Conservation (phyloP, 768 basidiomycete genomes). For the Suillus lakei region DNA sequence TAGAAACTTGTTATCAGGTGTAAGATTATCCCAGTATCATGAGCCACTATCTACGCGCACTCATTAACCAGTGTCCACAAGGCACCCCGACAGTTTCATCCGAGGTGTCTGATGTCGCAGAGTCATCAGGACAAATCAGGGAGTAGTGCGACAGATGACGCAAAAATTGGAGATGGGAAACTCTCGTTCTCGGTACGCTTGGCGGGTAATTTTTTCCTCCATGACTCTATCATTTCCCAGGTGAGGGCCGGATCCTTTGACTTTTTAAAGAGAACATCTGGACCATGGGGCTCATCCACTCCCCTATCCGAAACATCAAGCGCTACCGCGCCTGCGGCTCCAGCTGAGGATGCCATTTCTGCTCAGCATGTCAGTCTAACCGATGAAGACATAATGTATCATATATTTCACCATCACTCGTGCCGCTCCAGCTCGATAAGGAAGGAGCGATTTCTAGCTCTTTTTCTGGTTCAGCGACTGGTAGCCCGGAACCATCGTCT, state of each 20-base stretch:
- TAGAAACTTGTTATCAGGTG: background rate
- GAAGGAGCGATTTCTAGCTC: conserved; percentile 20
- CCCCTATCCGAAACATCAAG: conserved; percentile 28
- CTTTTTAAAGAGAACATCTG: conserved; percentile 23
- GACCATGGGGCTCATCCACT: conserved; percentile 3
- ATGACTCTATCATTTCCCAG: conserved; percentile 35
- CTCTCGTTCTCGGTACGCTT: conserved; percentile 15
- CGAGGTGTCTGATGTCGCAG: conserved; percentile 32
- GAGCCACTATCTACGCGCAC: conserved; percentile 1
- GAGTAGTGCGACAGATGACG: background rate
- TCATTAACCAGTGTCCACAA: conserved; percentile 37
- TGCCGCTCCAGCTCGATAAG: conserved; percentile 35
- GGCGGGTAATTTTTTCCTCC: conserved; percentile 33
- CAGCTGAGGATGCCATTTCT: conserved; percentile 33
- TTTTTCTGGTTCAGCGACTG: background rate
- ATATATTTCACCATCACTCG: conserved; percentile 30
- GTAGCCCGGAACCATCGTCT: background rate
- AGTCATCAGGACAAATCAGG: conserved; percentile 28
- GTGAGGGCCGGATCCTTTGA: conserved; percentile 28
- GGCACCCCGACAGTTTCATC: conserved; percentile 35
- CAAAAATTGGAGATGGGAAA: background rate
- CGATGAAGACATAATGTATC: background rate
- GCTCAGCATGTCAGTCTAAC: background rate
- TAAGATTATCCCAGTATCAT: background rate
- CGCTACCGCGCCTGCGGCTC: conserved; percentile 14